Evolutionary conservation across 805 yeast genomes (phyloP), one percentile per base, ranked within the genome.

Genomic region (Zygotorulaspora sp.): DNA sequence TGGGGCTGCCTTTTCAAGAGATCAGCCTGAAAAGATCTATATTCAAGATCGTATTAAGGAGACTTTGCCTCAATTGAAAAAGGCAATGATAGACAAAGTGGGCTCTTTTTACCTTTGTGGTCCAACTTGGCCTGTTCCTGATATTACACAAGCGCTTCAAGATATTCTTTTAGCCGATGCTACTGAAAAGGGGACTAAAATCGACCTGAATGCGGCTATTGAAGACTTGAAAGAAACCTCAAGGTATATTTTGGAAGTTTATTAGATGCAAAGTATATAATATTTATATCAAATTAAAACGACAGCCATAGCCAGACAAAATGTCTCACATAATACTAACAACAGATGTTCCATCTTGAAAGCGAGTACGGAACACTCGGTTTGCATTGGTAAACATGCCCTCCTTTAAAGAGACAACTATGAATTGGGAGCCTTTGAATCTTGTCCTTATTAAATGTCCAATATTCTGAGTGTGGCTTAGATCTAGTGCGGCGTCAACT

Each of bases 71-170:
- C 81, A 77, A 30, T 73, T 90, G 63, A 83, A 83, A 32, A 84
- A 78, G 29, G 89, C 96, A 35, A 77, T 90, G 63, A 82, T 80
- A 30, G 67, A 70, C 47, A 74, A 88, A 66, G 68, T 80, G 41
- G 97, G 97, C 41, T 80, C 88, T 17, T 90, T 90, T 76, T 90
- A 90, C 68, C 73, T 90, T 61, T 90, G 97, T 78, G 97, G 97
- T 46, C 97, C 97, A 29, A 90, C 97, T 2, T 90, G 97, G 97
- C 97, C 97, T 22, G 97, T 90, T 57, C 96, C 97, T 8, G 96
- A 89, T 62, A 84, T 90, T 53, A 84, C 96, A 36, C 83, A 81
- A 30, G 95, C 96, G 53, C 70, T 90, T 50, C 83, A 83, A 56
- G 95, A 86, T 48, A 83, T 90, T 51, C 72, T 88, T 35, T 63